Evolutionary conservation across 441 rosid species (phyloP).

Genomic region (Lepidium campestre): DNA sequence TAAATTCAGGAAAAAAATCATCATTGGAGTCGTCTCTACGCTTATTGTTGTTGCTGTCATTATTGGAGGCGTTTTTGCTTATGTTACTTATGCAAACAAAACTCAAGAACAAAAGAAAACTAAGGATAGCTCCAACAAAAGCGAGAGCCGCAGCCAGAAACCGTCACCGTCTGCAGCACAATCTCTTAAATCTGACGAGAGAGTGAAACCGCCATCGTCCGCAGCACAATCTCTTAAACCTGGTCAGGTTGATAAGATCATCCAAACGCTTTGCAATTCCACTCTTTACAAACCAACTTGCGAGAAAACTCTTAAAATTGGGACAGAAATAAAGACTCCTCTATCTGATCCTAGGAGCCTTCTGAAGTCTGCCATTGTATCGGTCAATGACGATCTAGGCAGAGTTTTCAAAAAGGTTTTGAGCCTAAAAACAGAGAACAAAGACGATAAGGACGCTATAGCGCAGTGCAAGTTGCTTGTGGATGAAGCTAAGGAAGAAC

Average conservation of each 20-base stretch:
- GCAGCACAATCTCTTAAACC: neutral
- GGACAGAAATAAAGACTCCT: conserved; percentile 20
- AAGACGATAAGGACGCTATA: conserved; percentile 46
- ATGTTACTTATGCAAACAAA: conserved; percentile 22
- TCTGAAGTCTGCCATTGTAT: conserved; percentile 42
- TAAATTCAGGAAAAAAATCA: conserved; percentile 40
- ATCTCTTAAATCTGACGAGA: conserved; percentile 11
- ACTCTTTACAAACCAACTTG: conserved; percentile 49
- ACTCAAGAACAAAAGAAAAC: conserved; percentile 11
- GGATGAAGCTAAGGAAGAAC: conserved; percentile 45
- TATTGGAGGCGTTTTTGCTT: conserved; percentile 31
- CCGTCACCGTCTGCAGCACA: neutral
- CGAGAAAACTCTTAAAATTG: conserved; percentile 31
- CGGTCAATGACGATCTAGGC: conserved; percentile 32
- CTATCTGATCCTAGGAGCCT: conserved; percentile 39
- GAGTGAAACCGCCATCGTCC: neutral
- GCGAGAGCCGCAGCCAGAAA: conserved; percentile 13
- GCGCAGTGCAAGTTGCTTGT: conserved; percentile 50
- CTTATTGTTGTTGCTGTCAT: conserved; percentile 35
- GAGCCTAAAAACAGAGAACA: conserved; percentile 27
- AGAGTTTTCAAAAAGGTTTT: conserved; percentile 32
- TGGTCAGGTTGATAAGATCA: conserved; percentile 28
- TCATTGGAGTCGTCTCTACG: conserved; percentile 28
- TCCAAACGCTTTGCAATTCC: conserved; percentile 39
- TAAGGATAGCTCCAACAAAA: neutral